Evolutionary conservation across 345 rosid species (phyloP), one percentile per base, ranked within the genome.

Genomic region (Hypericum perforatum): DNA sequence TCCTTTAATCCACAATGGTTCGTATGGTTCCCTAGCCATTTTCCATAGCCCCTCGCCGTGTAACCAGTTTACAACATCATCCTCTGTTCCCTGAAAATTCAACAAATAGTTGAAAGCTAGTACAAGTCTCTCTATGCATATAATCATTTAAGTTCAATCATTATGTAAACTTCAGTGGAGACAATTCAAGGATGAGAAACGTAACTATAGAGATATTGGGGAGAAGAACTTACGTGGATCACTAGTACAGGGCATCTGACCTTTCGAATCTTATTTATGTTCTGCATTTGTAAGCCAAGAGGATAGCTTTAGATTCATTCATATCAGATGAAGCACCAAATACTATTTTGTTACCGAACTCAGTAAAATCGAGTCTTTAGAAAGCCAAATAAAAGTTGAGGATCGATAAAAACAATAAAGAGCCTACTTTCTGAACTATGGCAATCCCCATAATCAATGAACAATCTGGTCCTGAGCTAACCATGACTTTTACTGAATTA

Each of bases 1-100:
- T 16, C 99, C 99, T 75, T 94, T 89, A 50, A 94, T 89, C 99
- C 99, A 94, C 16, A 94, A 64, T 11, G 99, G 99, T 64, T 89
- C 94, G 9, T 82, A 89, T 0, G 99, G 89, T 54, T 94, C 95
- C 63, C 78, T 80, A 0, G 97, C 90, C 87, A 76, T 75, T 63
- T 89, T 80, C 95, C 95, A 94, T 10, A 94, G 80, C 29, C 88
- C 88, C 16, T 84, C 78, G 37, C 99, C 99, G 9, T 94, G 99
- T 56, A 89, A 71, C 95, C 94, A 94, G 61, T 89, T 89, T 56
- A 94, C 99, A 8, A 94, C 97, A 36, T 94, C 99, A 29, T 94
- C 99, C 40, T 94, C 97, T 3, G 92, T 94, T 8, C 97, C 99
- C 99, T 94, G 84, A 43, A 58, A 47, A 61, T 44, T 6, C 12